Percentiles rank a stretch among this genome's conserved stretches.
These are phyloP conservation scores for Mortierella alpina DNA, from an alignment of 192 early-diverging fungal species.

Conservation along the genomic window DNA sequence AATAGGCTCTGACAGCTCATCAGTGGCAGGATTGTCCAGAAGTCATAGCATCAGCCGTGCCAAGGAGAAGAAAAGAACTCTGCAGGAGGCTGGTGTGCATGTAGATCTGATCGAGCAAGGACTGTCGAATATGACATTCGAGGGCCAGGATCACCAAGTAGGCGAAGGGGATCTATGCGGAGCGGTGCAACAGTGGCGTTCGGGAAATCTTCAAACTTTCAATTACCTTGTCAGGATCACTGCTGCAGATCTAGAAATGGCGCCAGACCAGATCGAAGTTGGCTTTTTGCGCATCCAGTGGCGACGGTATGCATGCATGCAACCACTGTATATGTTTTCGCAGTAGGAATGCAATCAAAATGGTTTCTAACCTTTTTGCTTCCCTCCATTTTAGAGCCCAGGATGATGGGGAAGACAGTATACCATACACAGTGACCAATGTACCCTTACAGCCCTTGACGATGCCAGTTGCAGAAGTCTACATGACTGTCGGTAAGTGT, in stretches of 20 bases:
- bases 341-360: not conserved
- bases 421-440: constrained; percentile 37
- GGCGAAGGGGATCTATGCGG: not conserved
- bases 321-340: constrained; percentile 9
- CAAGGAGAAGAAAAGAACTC: constrained; percentile 18
- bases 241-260: constrained; percentile 29
- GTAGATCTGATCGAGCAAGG: constrained; percentile 30
- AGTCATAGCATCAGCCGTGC: constrained; percentile 38
- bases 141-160: not conserved
- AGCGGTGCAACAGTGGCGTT: constrained; percentile 12
- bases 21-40: constrained; percentile 10
- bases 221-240: constrained; percentile 24
- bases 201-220: constrained; percentile 37
- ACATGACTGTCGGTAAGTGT: constrained; percentile 54
- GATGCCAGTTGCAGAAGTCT: constrained; percentile 43
- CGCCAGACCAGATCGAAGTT: constrained; percentile 39
- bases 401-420: constrained; percentile 1
- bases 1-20: not conserved
- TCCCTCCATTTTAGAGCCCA: constrained; percentile 12
- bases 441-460: constrained; percentile 43
- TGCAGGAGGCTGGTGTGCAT: constrained; percentile 31
- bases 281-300: constrained; percentile 59
- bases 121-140: not conserved
- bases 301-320: constrained; percentile 56
- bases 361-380: not conserved